These are phyloP conservation scores for Agaricus subrufescens DNA, from an alignment of 768 basidiomycete genomes.

Conservation along the genomic window DNA sequence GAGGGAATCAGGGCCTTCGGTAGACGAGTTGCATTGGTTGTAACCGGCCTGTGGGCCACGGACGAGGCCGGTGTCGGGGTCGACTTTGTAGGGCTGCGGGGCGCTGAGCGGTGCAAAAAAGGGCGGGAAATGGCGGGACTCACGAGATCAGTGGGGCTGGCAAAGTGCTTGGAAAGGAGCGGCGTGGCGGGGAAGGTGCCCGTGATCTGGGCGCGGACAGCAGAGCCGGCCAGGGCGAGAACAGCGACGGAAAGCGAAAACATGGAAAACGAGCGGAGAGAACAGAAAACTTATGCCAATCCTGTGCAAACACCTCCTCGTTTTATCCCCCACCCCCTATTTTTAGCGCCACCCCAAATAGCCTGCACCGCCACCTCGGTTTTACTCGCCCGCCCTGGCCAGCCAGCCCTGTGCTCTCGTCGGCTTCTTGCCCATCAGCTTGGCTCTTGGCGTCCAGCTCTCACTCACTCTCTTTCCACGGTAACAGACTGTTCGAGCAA, in stretches of 20 bases:
- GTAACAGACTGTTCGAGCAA: too few relatives aligned
- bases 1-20: constrained; percentile 48
- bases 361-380: neutral
- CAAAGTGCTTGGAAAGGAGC: constrained; percentile 34
- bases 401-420: too few relatives aligned
- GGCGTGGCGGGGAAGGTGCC: constrained; percentile 36
- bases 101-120: neutral
- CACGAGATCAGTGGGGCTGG: constrained; percentile 37
- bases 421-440: too few relatives aligned
- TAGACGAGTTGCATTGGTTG: constrained; percentile 65
- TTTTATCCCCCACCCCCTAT: neutral
- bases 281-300: neutral
- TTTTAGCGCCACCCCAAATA: neutral
- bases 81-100: constrained; percentile 24
- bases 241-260: constrained; percentile 11
- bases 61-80: constrained; percentile 23
- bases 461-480: too few relatives aligned
- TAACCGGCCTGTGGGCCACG: constrained; percentile 53
- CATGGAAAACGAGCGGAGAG: constrained; percentile 11
- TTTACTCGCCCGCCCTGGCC: too few relatives aligned
- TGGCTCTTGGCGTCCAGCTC: too few relatives aligned
- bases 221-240: constrained; percentile 4
- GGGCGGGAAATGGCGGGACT: constrained; percentile 12
- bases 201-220: constrained; percentile 19
- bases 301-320: neutral